Evolutionary conservation across 2,329 filamentous ascomycete genomes (phyloP), one percentile per base, ranked within the genome.

Genomic region (Penicillium griseofulvum): DNA sequence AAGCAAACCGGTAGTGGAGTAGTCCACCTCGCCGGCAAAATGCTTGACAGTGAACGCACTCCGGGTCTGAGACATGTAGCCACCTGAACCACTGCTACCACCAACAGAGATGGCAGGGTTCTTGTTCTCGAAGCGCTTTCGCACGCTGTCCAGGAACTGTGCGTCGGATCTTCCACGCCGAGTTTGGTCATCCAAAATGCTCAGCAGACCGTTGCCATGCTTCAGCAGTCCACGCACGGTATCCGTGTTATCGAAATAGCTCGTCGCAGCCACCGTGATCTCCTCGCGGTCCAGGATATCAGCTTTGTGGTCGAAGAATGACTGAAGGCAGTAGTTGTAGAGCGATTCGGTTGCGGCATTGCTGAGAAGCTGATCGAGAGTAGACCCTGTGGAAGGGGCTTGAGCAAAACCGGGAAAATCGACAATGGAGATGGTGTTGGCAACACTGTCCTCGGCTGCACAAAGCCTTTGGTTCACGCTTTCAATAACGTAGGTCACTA

Each of bases 191-290:
- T 99, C 94, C 0, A 99, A 80, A 60, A 99, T 99, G 74, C 91
- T 92, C 19, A 99, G 80, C 37, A 99, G 80, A 42, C 94, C 94
- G 67, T 97, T 97, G 26, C 92, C 91, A 54, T 90, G 82, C 77
- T 97, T 99, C 52, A 99, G 79, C 31, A 99, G 81, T 12, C 91
- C 93, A 67, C 89, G 91, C 57, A 97, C 91, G 10, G 93, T 91
- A 71, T 97, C 94, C 0, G 90, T 91, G 73, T 97, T 99, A 74
- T 99, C 94, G 65, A 97, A 99, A 74, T 97, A 99, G 76, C 91
- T 96, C 0, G 93, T 97, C 0, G 92, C 87, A 2, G 92, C 84
- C 3, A 99, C 90, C 31, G 82, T 86, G 34, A 99, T 90, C 71
- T 99, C 94, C 72, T 99, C 94, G 1, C 88, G 91, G 69, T 99